Evolutionary conservation across 768 basidiomycete species (phyloP).

Genomic region (Mycena indigotica): DNA sequence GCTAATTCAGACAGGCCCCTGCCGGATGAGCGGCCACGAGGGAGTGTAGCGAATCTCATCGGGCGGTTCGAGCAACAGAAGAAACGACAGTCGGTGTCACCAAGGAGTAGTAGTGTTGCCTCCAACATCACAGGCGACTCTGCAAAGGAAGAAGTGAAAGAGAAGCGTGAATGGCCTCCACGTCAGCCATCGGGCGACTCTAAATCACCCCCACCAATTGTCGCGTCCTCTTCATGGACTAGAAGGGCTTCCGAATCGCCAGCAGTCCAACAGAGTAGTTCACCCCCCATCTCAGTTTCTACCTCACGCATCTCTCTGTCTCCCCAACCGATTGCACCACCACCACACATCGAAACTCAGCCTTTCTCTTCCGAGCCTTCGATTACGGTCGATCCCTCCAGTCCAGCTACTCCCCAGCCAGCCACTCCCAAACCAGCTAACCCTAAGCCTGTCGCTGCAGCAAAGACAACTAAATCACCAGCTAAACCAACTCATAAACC

Average conservation of each 20-base stretch:
- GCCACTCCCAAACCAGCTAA: slow-evolving; percentile 26
- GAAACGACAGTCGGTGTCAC: slow-evolving; percentile 59
- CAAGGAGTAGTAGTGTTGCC: slow-evolving; percentile 67
- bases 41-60: slow-evolving; percentile 88
- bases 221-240: slow-evolving; percentile 39
- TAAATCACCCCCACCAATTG: slow-evolving; percentile 36
- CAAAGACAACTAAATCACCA: slow-evolving; percentile 20
- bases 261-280: slow-evolving; percentile 22
- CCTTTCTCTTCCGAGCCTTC: slow-evolving; percentile 25
- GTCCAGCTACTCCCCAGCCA: slow-evolving; percentile 27
- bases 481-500: slow-evolving; percentile 19
- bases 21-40: slow-evolving; percentile 86
- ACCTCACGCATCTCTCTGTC: slow-evolving; percentile 9
- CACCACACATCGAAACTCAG: slow-evolving; percentile 24
- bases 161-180: slow-evolving; percentile 80
- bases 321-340: slow-evolving; percentile 22
- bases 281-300: slow-evolving; percentile 21
- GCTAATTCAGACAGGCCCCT: slow-evolving; percentile 57
- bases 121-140: slow-evolving; percentile 68
- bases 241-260: slow-evolving; percentile 31
- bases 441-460: slow-evolving; percentile 24
- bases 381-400: slow-evolving; percentile 23
- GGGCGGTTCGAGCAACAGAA: slow-evolving; percentile 84
- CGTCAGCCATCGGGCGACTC: slow-evolving; percentile 36
- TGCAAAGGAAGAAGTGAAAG: slow-evolving; percentile 65